phyloP scores from a whole-genome alignment of 768 basidiomycete genomes.

The Pulveroboletus sp. region DNA sequence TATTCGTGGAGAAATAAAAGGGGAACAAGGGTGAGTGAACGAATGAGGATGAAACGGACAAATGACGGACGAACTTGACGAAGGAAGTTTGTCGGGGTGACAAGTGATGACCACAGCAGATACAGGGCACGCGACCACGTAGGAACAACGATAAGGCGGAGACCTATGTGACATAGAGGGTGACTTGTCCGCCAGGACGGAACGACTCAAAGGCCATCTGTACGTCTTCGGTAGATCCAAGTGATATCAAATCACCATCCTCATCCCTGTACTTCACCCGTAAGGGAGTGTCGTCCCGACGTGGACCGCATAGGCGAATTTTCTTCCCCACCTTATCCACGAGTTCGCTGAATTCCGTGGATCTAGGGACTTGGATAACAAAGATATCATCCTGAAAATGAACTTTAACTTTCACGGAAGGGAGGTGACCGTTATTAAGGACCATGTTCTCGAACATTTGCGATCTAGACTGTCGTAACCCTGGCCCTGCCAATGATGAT shows the following conservation, averaged over 20 bases:
- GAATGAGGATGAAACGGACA: constrained; percentile 20
- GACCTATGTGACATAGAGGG: constrained; percentile 68
- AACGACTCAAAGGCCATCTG: constrained; percentile 90
- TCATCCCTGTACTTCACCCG: constrained; percentile 89
- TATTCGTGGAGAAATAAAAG: constrained; percentile 8
- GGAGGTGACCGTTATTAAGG: constrained; percentile 27
- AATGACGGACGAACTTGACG: constrained; percentile 9
- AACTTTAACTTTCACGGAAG: constrained; percentile 86
- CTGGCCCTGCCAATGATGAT: constrained; percentile 60
- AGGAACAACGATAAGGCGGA: neutral
- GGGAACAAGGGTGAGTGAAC: constrained; percentile 14
- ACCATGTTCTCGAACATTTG: constrained; percentile 46
- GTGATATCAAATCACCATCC: constrained; percentile 84
- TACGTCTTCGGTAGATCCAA: constrained; percentile 89
- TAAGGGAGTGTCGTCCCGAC: constrained; percentile 72
- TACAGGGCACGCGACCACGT: constrained; percentile 1
- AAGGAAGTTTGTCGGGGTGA: constrained; percentile 1
- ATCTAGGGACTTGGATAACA: constrained; percentile 81
- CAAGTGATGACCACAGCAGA: constrained; percentile 10
- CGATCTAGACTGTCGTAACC: constrained; percentile 50
- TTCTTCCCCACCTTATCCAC: constrained; percentile 90
- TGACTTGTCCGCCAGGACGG: constrained; percentile 75
- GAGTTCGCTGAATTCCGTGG: constrained; percentile 75
- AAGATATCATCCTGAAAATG: constrained; percentile 95
- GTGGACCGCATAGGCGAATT: constrained; percentile 85